Evolutionary conservation across 1,284 basidiomycete genomes (phyloP).

Genomic region (Cryptococcus maquisensis): DNA sequence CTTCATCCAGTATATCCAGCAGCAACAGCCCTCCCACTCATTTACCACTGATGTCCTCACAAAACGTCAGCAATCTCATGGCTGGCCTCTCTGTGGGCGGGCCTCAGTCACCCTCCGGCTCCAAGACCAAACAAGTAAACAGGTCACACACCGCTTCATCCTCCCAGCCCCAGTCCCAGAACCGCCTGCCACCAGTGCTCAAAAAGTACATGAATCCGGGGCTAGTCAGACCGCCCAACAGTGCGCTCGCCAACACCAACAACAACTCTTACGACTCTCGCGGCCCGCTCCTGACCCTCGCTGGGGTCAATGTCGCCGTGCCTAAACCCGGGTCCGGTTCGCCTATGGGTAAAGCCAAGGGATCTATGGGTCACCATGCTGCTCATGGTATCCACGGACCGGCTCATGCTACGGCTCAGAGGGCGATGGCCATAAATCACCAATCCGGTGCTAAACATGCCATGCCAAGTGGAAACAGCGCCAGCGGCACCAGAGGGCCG

Average conservation of each 20-base stretch:
- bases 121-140: conserved; percentile 3
- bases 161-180: conserved; percentile 4
- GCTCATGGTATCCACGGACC: conserved; percentile 48
- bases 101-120: conserved; percentile 7
- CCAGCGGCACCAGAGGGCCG: conserved; percentile 31
- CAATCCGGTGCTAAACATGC: conserved; percentile 16
- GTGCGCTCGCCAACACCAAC: conserved; percentile 25
- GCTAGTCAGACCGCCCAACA: conserved; percentile 39
- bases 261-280: conserved; percentile 9
- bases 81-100: conserved; percentile 20
- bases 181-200: conserved; percentile 44
- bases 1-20: background rate
- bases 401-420: conserved; percentile 39
- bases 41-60: conserved; percentile 18
- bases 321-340: conserved; percentile 9
- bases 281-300: conserved; percentile 41
- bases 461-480: conserved; percentile 1
- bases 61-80: conserved; percentile 22
- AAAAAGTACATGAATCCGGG: conserved; percentile 49
- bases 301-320: conserved; percentile 35
- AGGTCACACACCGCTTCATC: conserved; percentile 1
- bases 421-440: conserved; percentile 28
- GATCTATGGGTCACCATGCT: conserved; percentile 27
- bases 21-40: background rate
- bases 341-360: conserved; percentile 18